Percentiles rank a stretch among this genome's conserved stretches.
Conservation (phyloP, 352 stramenopile genomes). For the Phytophthora megakarya region DNA sequence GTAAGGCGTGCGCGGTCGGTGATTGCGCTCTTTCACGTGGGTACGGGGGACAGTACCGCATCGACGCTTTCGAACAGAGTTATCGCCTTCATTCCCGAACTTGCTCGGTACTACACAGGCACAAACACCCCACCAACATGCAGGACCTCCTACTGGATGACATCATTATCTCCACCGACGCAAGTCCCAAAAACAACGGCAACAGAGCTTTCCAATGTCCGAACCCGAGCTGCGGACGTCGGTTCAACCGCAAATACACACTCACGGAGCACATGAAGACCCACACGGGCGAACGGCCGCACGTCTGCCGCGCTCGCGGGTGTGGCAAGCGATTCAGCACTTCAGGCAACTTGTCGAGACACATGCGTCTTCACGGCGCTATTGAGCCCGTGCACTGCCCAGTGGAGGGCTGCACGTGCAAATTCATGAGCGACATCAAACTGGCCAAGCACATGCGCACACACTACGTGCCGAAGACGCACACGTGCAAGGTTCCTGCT, state of each 20-base stretch:
- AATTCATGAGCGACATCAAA: conserved; percentile 49
- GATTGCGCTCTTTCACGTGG: conserved; percentile 22
- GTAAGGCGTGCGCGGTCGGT: conserved; percentile 10
- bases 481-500: conserved; percentile 39
- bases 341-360: conserved; percentile 52
- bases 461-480: conserved; percentile 42
- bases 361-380: conserved; percentile 50
- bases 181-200: conserved; percentile 21
- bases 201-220: conserved; percentile 49
- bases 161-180: conserved; percentile 19
- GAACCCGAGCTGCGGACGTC: conserved; percentile 43
- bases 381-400: conserved; percentile 44
- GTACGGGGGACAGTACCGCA: conserved; percentile 20
- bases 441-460: conserved; percentile 50
- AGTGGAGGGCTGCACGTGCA: conserved; percentile 30
- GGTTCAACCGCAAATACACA: conserved; percentile 74
- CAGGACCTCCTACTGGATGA: conserved; percentile 27
- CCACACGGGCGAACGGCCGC: conserved; percentile 62
- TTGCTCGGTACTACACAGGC: conserved; percentile 24
- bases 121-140: conserved; percentile 21
- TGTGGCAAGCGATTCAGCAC: conserved; percentile 62
- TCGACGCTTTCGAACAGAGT: conserved; percentile 27
- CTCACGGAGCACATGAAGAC: conserved; percentile 81
- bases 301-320: conserved; percentile 39
- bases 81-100: conserved; percentile 29